Evolutionary conservation across 305 asterid genomes (phyloP).

Genomic region (Fraxinus ornus): DNA sequence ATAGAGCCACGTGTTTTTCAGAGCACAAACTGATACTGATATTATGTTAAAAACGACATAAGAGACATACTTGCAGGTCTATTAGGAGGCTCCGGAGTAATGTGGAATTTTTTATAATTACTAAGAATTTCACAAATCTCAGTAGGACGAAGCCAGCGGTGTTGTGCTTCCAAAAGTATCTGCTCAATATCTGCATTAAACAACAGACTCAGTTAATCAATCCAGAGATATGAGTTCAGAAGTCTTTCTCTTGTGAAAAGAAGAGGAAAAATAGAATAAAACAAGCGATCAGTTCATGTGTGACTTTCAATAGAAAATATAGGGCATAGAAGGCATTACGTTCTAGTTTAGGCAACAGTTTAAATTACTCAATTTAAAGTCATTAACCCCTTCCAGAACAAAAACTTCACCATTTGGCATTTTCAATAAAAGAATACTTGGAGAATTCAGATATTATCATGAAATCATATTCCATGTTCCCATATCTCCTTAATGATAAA

Average conservation of each 20-base stretch:
- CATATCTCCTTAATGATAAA: neutral
- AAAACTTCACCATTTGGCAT: neutral
- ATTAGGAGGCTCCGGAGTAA: conserved; percentile 83
- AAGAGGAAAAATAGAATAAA: neutral
- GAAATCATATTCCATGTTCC: neutral
- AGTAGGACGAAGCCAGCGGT: conserved; percentile 97
- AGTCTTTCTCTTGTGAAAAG: neutral
- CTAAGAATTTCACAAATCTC: conserved; percentile 90
- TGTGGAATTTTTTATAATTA: conserved; percentile 67
- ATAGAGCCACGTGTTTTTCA: neutral
- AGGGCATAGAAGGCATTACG: neutral
- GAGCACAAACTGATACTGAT: neutral
- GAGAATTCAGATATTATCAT: neutral
- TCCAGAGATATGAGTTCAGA: neutral
- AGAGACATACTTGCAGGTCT: conserved; percentile 77
- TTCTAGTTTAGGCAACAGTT: neutral
- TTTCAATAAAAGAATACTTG: neutral
- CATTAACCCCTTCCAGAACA: neutral
- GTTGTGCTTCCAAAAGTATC: conserved; percentile 83
- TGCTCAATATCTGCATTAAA: conserved; percentile 78
- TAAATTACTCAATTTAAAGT: neutral
- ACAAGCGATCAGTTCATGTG: neutral
- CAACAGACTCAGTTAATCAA: conserved; percentile 24
- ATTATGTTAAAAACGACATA: neutral
- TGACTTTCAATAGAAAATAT: neutral